Conservation (phyloP, 2,329 filamentous ascomycete species). For the Diplodia intermedia region DNA sequence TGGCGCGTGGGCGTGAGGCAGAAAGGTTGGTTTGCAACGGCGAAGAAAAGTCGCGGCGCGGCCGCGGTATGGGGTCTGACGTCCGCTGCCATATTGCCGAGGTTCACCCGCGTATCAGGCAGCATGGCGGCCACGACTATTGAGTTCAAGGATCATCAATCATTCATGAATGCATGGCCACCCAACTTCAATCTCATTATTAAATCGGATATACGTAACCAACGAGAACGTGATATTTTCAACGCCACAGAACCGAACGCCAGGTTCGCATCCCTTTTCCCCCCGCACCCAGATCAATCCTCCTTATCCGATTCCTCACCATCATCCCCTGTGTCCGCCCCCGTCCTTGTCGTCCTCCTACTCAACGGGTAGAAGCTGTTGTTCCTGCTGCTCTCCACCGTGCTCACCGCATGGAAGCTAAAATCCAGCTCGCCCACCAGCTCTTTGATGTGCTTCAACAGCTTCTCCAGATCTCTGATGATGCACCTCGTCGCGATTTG, state of each 20-base stretch:
- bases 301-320: constrained; percentile 26
- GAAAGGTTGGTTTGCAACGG: not conserved
- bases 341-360: constrained; percentile 22
- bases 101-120: too few species aligned
- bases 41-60: constrained; percentile 1
- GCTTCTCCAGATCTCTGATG: constrained; percentile 69
- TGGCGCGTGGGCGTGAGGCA: not conserved
- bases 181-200: too few species aligned
- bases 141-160: too few species aligned
- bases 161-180: not conserved
- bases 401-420: constrained; percentile 63
- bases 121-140: too few species aligned
- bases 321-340: not conserved
- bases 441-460: constrained; percentile 67
- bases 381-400: constrained; percentile 19
- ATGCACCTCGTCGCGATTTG: constrained; percentile 75
- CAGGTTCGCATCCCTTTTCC: too few species aligned
- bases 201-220: too few species aligned
- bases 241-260: too few species aligned
- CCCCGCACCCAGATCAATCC: not conserved
- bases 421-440: constrained; percentile 80
- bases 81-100: too few species aligned
- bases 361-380: constrained; percentile 7
- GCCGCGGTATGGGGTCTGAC: too few species aligned
- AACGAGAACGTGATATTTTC: too few species aligned